Percentiles rank a stretch among this genome's conserved stretches.
phyloP scores from a whole-genome alignment of 306 rosid species.

The Acacia melanoxylon region DNA sequence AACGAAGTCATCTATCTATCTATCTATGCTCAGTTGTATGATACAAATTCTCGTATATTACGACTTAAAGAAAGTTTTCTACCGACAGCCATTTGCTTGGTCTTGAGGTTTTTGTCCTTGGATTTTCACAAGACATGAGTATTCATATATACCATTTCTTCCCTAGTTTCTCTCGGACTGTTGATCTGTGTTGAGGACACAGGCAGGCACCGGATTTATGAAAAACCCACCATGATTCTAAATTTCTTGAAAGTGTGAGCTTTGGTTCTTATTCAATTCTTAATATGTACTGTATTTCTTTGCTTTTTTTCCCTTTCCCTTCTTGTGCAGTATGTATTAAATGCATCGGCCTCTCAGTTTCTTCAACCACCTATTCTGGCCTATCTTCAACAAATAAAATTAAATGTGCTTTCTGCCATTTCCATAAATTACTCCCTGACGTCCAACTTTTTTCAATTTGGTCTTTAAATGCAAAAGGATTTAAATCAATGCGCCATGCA shows the following conservation, averaged over 20 bases:
- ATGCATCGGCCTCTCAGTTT: constrained; percentile 54
- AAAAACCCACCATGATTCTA: neutral
- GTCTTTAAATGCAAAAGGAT: constrained; percentile 37
- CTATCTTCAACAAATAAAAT: constrained; percentile 33
- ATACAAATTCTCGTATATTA: neutral
- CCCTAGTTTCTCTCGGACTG: neutral
- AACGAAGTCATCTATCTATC: neutral
- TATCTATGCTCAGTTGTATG: neutral
- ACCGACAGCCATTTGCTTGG: neutral
- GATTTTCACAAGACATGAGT: neutral
- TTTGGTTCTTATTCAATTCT: constrained; percentile 12
- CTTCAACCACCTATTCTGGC: constrained; percentile 35
- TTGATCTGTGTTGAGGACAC: constrained; percentile 24
- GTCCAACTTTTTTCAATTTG: constrained; percentile 35
- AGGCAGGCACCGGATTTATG: neutral
- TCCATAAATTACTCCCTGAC: constrained; percentile 41
- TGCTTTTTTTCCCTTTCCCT: constrained; percentile 27
- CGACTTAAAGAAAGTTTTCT: neutral
- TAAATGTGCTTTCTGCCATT: constrained; percentile 40
- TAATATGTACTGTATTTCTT: constrained; percentile 24
- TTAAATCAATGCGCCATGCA: constrained; percentile 20
- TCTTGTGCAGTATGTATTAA: constrained; percentile 46
- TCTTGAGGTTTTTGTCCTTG: neutral
- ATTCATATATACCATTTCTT: neutral
- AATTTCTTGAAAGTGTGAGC: constrained; percentile 15